These are phyloP conservation scores for Neurospora sp. DNA, from an alignment of 495 filamentous ascomycete genomes.

Conservation along the genomic window DNA sequence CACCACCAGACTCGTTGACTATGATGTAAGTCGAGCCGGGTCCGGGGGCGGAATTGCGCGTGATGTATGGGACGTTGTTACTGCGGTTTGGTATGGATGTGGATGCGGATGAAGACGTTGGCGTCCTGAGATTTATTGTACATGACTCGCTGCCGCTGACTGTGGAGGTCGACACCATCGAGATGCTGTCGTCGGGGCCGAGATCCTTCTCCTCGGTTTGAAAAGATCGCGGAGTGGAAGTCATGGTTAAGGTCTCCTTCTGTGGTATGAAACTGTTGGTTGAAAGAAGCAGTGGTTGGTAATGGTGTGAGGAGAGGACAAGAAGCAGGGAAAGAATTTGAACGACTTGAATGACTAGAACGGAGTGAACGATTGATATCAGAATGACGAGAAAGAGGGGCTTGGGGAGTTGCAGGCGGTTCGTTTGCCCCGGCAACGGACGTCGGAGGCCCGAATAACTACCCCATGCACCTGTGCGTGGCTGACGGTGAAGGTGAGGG, in stretches of 20 bases:
- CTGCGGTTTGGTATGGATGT: background rate
- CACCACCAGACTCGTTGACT: background rate
- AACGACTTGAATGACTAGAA: background rate
- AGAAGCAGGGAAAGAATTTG: background rate
- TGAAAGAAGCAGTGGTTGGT: background rate
- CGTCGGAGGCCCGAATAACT: background rate
- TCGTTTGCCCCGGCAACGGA: background rate
- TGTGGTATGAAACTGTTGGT: background rate
- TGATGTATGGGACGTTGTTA: background rate
- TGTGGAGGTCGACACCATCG: background rate
- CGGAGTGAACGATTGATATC: background rate
- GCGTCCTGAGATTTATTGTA: background rate
- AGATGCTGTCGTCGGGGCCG: background rate
- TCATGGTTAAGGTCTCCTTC: background rate
- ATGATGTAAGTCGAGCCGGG: background rate
- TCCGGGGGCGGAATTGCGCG: background rate
- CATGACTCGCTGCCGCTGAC: background rate
- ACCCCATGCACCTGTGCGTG: background rate
- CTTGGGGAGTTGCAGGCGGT: background rate
- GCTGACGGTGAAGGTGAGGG: background rate
- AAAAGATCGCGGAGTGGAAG: background rate
- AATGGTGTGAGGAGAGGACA: background rate
- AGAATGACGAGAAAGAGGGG: background rate
- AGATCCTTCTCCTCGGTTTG: background rate
- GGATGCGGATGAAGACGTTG: background rate